These are phyloP conservation scores for Persicaria maculosa DNA, from an alignment of 148 eudicot genomes.

Conservation along the genomic window DNA sequence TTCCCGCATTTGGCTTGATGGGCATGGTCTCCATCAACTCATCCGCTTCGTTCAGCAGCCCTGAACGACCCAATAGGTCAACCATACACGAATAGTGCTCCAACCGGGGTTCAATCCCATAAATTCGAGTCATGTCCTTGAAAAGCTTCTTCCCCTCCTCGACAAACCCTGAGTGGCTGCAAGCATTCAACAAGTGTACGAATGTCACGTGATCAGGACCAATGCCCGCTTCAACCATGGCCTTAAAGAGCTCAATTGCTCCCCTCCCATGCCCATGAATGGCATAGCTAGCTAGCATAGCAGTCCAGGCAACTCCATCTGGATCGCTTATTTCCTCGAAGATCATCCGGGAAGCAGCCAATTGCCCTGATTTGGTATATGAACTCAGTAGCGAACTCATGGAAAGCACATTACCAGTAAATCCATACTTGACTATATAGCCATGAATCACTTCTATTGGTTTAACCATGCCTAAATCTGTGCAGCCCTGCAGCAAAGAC, in stretches of 20 bases:
- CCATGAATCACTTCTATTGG: constrained; percentile 26
- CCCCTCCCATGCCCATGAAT: constrained; percentile 33
- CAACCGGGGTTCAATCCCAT: constrained; percentile 22
- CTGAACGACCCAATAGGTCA: constrained; percentile 28
- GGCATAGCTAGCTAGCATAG: constrained; percentile 37
- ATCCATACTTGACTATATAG: constrained; percentile 25
- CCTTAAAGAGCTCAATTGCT: constrained; percentile 27
- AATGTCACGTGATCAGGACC: constrained; percentile 41
- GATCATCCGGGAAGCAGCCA: constrained; percentile 21
- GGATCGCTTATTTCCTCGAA: constrained; percentile 24
- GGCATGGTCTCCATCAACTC: constrained; percentile 23
- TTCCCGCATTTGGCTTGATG: constrained; percentile 22
- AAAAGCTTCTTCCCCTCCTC: constrained; percentile 27
- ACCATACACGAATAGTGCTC: constrained; percentile 32
- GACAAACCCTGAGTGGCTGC: constrained; percentile 44
- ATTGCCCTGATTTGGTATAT: constrained; percentile 34
- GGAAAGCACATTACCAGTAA: constrained; percentile 21
- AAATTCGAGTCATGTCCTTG: constrained; percentile 18
- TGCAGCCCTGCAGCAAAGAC: constrained; percentile 31
- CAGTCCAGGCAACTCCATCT: constrained; percentile 40
- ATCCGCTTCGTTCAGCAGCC: constrained; percentile 24
- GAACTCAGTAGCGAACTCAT: constrained; percentile 26
- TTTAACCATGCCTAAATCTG: constrained; percentile 24
- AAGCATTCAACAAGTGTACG: constrained; percentile 44
- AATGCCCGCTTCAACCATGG: constrained; percentile 26